Evolutionary conservation across 108 stramenopile genomes (phyloP).

Genomic region (Epithemia pelagica): DNA sequence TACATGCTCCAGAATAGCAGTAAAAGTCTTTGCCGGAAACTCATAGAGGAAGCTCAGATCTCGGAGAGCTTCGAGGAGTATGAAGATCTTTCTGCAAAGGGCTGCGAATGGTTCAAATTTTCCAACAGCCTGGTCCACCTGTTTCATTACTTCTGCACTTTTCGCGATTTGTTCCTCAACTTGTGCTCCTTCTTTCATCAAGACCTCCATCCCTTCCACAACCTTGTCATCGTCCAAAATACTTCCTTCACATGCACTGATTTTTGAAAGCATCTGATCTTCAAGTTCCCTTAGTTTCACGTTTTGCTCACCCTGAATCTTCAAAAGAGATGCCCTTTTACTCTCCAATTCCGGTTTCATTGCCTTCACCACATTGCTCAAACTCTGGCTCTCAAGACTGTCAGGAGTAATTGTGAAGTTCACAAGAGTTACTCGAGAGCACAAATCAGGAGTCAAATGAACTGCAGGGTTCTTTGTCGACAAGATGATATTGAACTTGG

Average conservation of each 20-base stretch:
- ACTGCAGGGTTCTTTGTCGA: slow-evolving; percentile 91
- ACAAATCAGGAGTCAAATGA: slow-evolving; percentile 91
- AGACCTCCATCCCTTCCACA: slow-evolving; percentile 89
- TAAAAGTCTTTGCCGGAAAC: slow-evolving; percentile 78
- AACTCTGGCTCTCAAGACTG: slow-evolving; percentile 85
- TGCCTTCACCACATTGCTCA: slow-evolving; percentile 72
- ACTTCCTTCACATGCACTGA: slow-evolving; percentile 91
- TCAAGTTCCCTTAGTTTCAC: slow-evolving; percentile 93
- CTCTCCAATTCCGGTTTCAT: slow-evolving; percentile 94
- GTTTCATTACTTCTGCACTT: slow-evolving; percentile 84
- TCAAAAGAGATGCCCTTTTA: slow-evolving; percentile 72
- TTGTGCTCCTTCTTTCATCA: slow-evolving; percentile 93
- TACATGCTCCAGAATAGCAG: slow-evolving; percentile 73
- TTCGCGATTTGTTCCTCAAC: slow-evolving; percentile 90
- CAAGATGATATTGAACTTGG: slow-evolving; percentile 91
- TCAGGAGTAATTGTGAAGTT: slow-evolving; percentile 97
- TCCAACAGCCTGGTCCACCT: slow-evolving; percentile 75
- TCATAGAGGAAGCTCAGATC: slow-evolving; percentile 79
- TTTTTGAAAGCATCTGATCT: slow-evolving; percentile 90
- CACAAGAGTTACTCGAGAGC: slow-evolving; percentile 91
- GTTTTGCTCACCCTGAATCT: slow-evolving; percentile 92
- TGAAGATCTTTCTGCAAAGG: slow-evolving; percentile 66
- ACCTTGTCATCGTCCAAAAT: slow-evolving; percentile 96
- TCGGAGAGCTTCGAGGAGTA: slow-evolving; percentile 56
- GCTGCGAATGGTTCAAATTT: slow-evolving; percentile 84